Evolutionary conservation across 257 asterid genomes (phyloP), one percentile per base, ranked within the genome.

Genomic region (Paulownia fortunei): DNA sequence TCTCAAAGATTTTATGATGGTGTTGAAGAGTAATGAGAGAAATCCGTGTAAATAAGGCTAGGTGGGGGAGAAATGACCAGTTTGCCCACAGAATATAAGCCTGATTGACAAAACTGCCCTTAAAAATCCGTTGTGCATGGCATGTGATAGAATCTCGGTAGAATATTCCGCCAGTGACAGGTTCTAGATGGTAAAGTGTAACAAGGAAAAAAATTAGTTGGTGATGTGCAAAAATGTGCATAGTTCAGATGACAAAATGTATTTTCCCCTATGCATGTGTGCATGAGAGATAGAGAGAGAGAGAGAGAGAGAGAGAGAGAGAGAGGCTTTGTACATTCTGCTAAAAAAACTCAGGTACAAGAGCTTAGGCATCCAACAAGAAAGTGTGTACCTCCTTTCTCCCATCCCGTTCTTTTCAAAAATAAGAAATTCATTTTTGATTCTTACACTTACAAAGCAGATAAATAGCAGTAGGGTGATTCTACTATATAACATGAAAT

Each of bases 401-500:
- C n/a, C 44, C 2, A 61, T 61, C 16, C 18, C 4, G 51, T 42
- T 15, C 26, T 27, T 46, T 39, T 18, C 2, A 10, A 68, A 26
- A 36, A 63, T 36, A 55, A 67, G 19, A 54, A 67, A 26, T 5
- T 66, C 3, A 3, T 24, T 39, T 73, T 76, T 42, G 12, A 8
- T 62, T 54, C 15, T 36, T 24, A 15, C 41, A 23, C 18, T 16
- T 11, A 46, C 13, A 61, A 37, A 56, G 32, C 49, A 27, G 54
- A 11, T 76, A 21, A 58, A 21, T 27, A 23, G 34, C 6, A 60
- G 32, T 19, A 47, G 23, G 24, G 47, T 56, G 65, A 54, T 19
- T 69, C 36, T 65, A 56, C 55, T 59, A 60, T 36, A 66, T 8
- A 61, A 44, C 44, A 32, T 18, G 75, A 44, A 13, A 61, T 27